Evolutionary conservation across 306 rosid species (phyloP).

Genomic region (Trifolium repens): DNA sequence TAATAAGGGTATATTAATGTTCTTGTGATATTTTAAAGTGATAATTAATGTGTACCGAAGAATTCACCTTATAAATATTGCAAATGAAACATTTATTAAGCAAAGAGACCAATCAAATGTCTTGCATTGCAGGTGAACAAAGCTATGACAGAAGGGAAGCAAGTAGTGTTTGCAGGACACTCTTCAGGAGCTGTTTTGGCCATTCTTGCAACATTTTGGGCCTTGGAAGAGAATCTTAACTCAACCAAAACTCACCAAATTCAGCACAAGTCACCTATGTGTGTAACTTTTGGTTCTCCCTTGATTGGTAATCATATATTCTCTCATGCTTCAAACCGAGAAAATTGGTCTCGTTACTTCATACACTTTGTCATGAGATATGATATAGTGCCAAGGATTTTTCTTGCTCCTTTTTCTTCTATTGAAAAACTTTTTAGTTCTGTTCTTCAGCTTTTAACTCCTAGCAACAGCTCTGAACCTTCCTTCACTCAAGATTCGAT

Average conservation of each 20-base stretch:
- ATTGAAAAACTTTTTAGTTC: slow-evolving; percentile 28
- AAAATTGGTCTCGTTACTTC: slow-evolving; percentile 71
- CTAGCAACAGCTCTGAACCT: background rate
- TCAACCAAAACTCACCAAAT: background rate
- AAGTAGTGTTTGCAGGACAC: slow-evolving; percentile 74
- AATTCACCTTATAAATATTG: too few species aligned
- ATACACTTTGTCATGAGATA: slow-evolving; percentile 63
- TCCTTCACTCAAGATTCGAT: background rate
- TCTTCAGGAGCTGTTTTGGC: slow-evolving; percentile 73
- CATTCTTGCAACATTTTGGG: slow-evolving; percentile 66
- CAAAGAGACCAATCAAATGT: background rate
- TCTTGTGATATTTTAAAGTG: too few species aligned
- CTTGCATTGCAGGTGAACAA: slow-evolving; percentile 53
- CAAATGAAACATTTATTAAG: background rate
- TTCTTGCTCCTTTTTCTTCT: slow-evolving; percentile 65
- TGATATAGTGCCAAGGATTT: slow-evolving; percentile 73
- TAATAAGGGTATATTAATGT: too few species aligned
- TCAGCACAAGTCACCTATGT: slow-evolving; percentile 30
- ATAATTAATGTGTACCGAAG: too few species aligned
- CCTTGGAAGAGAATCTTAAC: slow-evolving; percentile 49
- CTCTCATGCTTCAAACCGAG: slow-evolving; percentile 81
- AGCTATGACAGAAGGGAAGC: slow-evolving; percentile 42
- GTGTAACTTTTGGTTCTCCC: slow-evolving; percentile 86
- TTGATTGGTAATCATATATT: slow-evolving; percentile 68
- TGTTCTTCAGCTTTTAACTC: slow-evolving; percentile 47